A percentile compares a stretch with the other conserved stretches of the same genome.
These are phyloP conservation scores for Anacardium occidentale DNA, from an alignment of 345 rosid species.

Conservation along the genomic window DNA sequence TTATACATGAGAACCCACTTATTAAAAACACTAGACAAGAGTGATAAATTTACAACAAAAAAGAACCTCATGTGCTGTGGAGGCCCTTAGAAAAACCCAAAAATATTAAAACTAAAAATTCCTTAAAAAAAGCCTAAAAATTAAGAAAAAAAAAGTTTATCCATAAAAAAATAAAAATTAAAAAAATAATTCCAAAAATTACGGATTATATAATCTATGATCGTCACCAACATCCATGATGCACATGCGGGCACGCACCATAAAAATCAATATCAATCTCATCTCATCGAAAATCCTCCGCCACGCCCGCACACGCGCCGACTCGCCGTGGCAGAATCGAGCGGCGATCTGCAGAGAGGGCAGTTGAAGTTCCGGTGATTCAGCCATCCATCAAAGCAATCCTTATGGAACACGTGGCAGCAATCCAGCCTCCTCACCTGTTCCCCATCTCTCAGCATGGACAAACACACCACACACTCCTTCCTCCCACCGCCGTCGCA, in stretches of 20 bases:
- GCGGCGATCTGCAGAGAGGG: conserved; percentile 67
- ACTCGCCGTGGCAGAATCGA: conserved; percentile 27
- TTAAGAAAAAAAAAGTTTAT: not conserved
- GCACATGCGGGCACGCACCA: not conserved
- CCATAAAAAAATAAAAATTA: not conserved
- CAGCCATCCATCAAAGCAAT: conserved; percentile 84
- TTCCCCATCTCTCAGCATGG: conserved; percentile 65
- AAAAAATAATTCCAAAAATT: not conserved
- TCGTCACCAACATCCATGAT: not conserved
- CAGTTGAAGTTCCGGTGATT: conserved; percentile 63
- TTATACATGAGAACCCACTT: conserved; percentile 11
- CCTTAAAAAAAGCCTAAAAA: not conserved
- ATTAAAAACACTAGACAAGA: conserved; percentile 8
- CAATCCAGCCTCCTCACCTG: conserved; percentile 74
- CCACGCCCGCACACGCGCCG: conserved; percentile 50
- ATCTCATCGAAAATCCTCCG: conserved; percentile 31
- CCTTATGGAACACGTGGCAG: conserved; percentile 79
- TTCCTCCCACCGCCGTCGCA: conserved; percentile 20
- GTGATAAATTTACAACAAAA: conserved; percentile 9
- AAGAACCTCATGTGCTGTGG: no score
- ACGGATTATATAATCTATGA: no score
- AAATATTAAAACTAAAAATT: not conserved
- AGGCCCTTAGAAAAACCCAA: not conserved
- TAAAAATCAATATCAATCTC: no score
- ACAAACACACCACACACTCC: conserved; percentile 67